phyloP scores from a whole-genome alignment of 2,329 filamentous ascomycete genomes.

The Xylaria arbuscula region DNA sequence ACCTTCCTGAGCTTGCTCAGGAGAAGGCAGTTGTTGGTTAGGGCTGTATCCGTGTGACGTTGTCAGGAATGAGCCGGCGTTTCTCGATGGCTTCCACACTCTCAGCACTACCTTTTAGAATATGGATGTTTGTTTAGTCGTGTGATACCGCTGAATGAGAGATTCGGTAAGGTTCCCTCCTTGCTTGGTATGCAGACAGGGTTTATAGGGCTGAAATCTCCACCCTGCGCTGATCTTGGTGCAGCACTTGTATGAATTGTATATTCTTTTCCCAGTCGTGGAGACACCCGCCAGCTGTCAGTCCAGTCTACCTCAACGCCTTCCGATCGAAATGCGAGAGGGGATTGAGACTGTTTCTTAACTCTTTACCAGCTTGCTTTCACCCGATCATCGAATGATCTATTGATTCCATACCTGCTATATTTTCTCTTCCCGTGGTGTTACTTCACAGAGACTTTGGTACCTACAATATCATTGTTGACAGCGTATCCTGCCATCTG shows the following conservation, averaged over 20 bases:
- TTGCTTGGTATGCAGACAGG: background rate
- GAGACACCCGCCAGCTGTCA: background rate
- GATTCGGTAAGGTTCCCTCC: background rate
- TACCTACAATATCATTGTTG: constrained; percentile 55
- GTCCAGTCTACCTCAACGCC: constrained; percentile 40
- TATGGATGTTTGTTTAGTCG: too few species aligned
- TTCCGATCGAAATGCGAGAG: constrained; percentile 17
- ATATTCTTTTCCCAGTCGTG: constrained; percentile 16
- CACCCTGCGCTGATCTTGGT: background rate
- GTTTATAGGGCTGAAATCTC: constrained; percentile 2
- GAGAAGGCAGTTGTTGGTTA: too few species aligned
- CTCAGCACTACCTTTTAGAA: too few species aligned
- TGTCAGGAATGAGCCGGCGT: too few species aligned
- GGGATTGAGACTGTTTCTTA: constrained; percentile 51
- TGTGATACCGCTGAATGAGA: too few species aligned
- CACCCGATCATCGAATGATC: constrained; percentile 47
- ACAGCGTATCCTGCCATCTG: constrained; percentile 52
- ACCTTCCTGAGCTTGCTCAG: too few species aligned
- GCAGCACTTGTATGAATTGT: too few species aligned
- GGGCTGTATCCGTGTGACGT: too few species aligned
- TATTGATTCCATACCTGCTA: constrained; percentile 48
- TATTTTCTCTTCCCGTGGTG: constrained; percentile 55
- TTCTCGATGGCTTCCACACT: too few species aligned
- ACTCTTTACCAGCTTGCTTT: constrained; percentile 52
- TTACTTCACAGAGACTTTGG: constrained; percentile 55